These are phyloP conservation scores for Pyronema domesticum DNA, from an alignment of 495 filamentous ascomycete species.

Conservation along the genomic window DNA sequence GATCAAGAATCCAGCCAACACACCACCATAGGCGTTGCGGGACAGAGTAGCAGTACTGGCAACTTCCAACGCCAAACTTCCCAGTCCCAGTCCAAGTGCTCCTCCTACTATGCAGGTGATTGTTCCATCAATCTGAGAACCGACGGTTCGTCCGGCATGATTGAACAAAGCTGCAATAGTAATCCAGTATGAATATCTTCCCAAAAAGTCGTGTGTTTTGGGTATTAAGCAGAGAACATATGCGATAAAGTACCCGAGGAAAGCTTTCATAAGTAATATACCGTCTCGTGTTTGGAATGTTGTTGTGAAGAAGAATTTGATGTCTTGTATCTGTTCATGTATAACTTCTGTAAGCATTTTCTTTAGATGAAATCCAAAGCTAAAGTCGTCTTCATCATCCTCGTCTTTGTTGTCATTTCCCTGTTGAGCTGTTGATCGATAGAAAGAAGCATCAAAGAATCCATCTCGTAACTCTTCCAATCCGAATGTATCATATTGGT, in stretches of 20 bases:
- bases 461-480: slow-evolving; percentile 38
- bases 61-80: slow-evolving; percentile 35
- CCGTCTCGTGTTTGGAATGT: slow-evolving; percentile 23
- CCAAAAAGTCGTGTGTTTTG: slow-evolving; percentile 29
- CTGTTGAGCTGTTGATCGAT: slow-evolving; percentile 28
- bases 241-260: slow-evolving; percentile 35
- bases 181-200: slow-evolving; percentile 36
- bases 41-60: slow-evolving; percentile 31
- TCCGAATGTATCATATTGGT: slow-evolving; percentile 34
- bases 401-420: slow-evolving; percentile 22
- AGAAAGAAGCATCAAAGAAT: slow-evolving; percentile 42
- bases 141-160: slow-evolving; percentile 36
- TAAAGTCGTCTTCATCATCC: slow-evolving; percentile 27
- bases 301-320: slow-evolving; percentile 30
- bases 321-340: slow-evolving; percentile 3
- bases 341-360: slow-evolving; percentile 3
- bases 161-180: slow-evolving; percentile 36
- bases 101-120: slow-evolving; percentile 36
- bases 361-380: slow-evolving; percentile 15
- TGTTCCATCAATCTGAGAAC: slow-evolving; percentile 38
- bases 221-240: slow-evolving; percentile 39
- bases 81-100: slow-evolving; percentile 38
- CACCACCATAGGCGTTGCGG: slow-evolving; percentile 33
- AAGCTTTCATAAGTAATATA: slow-evolving; percentile 34
- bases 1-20: slow-evolving; percentile 36